Evolutionary conservation across 306 rosid species (phyloP), one percentile per base, ranked within the genome.

Genomic region (Elaeagnus macrophylla): DNA sequence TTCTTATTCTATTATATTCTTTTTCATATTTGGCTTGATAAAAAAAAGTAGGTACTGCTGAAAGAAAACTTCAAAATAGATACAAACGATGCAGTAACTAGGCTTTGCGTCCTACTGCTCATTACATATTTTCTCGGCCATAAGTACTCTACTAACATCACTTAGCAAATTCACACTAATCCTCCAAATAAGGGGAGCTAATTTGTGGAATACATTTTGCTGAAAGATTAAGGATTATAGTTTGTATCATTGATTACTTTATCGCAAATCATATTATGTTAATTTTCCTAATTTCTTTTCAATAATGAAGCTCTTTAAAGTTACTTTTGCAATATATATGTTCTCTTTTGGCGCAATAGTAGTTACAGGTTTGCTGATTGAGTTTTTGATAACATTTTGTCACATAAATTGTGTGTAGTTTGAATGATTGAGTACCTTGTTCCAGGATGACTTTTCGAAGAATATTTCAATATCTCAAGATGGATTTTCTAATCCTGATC

Each of bases 371-470:
- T 41, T 41, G 13, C 2, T 7, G 45, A 44, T 44, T 44, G 48
- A 11, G 48, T 11, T 3, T 14, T 8, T 44, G n/a, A 44, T 44
- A 6, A 25, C 32, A 44, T 44, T 44, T 44, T 44, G 7, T 1
- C 11, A 15, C 7, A 44, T 44, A 44, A 44, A 8, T 44, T 44
- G 3, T 2, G 7, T 1, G 8, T 44, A 43, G 52, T 42, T 12
- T 32, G 14, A 20, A 14, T 15, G 18, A 19, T 8, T 7, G 11
- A 41, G 60, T 56, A 10, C 48, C 37, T 45, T 39, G 40, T 71
- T 67, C 39, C 63, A 91, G 99, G 89, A 59, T 41, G 81, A 80
- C 58, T 17, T 79, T 39, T 71, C 57, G 46, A 71, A 25, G 8
- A 69, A 71, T 13, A 57, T 15, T 53, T 38, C 51, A n/a, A 48